Base-by-base conservation (phyloP, 1,139 yeast genomes). In the Sugiyamaella pinicola region DNA sequence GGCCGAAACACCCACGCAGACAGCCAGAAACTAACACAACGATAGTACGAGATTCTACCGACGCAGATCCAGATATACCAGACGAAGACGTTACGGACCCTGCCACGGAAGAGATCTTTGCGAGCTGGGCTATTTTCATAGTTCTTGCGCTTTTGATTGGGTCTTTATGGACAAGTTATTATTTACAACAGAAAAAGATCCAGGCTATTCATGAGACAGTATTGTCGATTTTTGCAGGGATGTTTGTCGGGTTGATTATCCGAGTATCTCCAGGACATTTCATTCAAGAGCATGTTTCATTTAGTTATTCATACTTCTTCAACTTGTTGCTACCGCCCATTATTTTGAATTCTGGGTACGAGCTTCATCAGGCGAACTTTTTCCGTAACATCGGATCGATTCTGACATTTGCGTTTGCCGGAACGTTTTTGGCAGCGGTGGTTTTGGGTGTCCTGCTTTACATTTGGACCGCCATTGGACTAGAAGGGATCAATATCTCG, bases 151-250 rank as follows among this genome's bases (percentile, higher is more conserved):
- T 95, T 49, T 75, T 95, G 50, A 87, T 95, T 58, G 80, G 90
- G 8, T 96, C 99, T 0, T 74, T 95, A 50, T 93, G 98, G 97
- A 87, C 96, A 1, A 86, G 96, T 29, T 95, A 93, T 71, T 93
- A 87, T 69, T 75, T 95, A 52, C 96, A 93, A 66, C 96, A 89
- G 65, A 81, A 91, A 62, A 79, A 95, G 61, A 91, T 95, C 61
- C 91, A 89, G 67, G 96, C 96, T 1, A 83, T 95, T 15, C 99
- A 95, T 70, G 99, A 95, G 73, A 93, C 99, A 0, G 99, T 95
- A 43, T 75, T 95, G 49, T 89, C 98, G 0, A 93, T 95, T 59
- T 90, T 93, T 67, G 89, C 93, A 64, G 99, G 99, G 29, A 91
- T 90, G 98, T 78, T 89, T 49, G 96, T 95, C 24, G 99, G 99